A percentile compares a stretch with the other conserved stretches of the same genome.
These are phyloP conservation scores for Clitopilus passeckerianus DNA, from an alignment of 768 basidiomycete species.

Conservation along the genomic window DNA sequence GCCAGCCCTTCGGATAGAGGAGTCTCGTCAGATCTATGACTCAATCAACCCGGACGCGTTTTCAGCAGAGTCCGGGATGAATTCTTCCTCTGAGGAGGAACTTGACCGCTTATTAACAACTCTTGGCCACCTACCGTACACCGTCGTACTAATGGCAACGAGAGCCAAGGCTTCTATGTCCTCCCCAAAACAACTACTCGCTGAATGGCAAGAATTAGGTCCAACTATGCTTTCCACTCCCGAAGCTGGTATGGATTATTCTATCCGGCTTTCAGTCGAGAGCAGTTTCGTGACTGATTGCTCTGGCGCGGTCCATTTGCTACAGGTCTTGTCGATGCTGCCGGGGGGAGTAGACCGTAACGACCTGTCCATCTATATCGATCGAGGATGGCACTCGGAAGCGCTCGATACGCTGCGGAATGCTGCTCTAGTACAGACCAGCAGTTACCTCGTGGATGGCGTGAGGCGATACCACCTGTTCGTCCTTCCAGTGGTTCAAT, in stretches of 20 bases:
- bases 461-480: slow-evolving; percentile 3
- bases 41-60: slow-evolving; percentile 12
- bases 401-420: background rate
- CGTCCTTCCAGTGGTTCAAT: slow-evolving; percentile 16
- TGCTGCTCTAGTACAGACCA: slow-evolving; percentile 1
- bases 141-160: slow-evolving; percentile 28
- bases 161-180: background rate
- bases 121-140: slow-evolving; percentile 25
- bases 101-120: slow-evolving; percentile 15
- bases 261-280: slow-evolving; percentile 6
- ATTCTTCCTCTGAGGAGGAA: slow-evolving; percentile 8
- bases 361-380: slow-evolving; percentile 7
- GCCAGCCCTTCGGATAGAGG: slow-evolving; percentile 10
- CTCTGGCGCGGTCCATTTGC: slow-evolving; percentile 6
- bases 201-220: slow-evolving; percentile 1
- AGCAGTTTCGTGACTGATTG: slow-evolving; percentile 2
- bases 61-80: background rate
- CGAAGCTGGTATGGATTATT: slow-evolving; percentile 5
- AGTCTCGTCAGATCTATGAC: slow-evolving; percentile 15
- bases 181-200: slow-evolving; percentile 1
- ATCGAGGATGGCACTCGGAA: background rate
- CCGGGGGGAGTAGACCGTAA: slow-evolving; percentile 14
- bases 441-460: slow-evolving; percentile 2
- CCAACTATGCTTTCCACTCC: slow-evolving; percentile 2
- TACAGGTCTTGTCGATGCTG: slow-evolving; percentile 16